phyloP scores from a whole-genome alignment of 768 basidiomycete genomes.

The Pleurotus platypus region DNA sequence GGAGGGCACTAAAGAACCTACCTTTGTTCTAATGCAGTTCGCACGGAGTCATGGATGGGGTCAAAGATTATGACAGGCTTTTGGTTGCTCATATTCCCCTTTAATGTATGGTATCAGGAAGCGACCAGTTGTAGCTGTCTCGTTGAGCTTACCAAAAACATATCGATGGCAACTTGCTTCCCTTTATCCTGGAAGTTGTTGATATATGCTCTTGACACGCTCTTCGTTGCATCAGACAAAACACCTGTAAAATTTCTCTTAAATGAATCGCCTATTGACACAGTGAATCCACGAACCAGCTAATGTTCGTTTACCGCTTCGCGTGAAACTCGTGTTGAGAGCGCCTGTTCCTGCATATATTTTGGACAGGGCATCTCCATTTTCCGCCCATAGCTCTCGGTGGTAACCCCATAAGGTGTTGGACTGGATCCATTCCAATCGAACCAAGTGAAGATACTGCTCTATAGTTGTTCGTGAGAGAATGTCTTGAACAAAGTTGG shows the following conservation, averaged over 20 bases:
- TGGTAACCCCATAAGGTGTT: slow-evolving; percentile 79
- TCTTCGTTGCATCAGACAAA: slow-evolving; percentile 95
- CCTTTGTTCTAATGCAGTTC: slow-evolving; percentile 68
- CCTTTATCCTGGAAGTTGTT: slow-evolving; percentile 96
- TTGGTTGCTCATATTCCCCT: slow-evolving; percentile 94
- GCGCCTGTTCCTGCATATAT: slow-evolving; percentile 95
- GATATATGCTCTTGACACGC: slow-evolving; percentile 92
- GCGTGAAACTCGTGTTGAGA: slow-evolving; percentile 92
- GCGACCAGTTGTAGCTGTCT: background rate
- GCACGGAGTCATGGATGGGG: slow-evolving; percentile 87
- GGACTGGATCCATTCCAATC: slow-evolving; percentile 71
- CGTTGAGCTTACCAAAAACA: slow-evolving; percentile 70
- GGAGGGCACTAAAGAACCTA: slow-evolving; percentile 20
- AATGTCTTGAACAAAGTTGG: slow-evolving; percentile 97
- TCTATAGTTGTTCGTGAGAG: slow-evolving; percentile 79
- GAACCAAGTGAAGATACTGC: slow-evolving; percentile 76
- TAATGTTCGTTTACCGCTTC: slow-evolving; percentile 91
- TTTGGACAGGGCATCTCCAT: slow-evolving; percentile 87
- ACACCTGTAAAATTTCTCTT: slow-evolving; percentile 49
- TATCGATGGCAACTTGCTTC: slow-evolving; percentile 93
- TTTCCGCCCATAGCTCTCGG: slow-evolving; percentile 96
- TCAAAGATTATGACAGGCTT: slow-evolving; percentile 88
- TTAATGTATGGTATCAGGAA: slow-evolving; percentile 10
- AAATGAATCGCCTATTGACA: slow-evolving; percentile 6
- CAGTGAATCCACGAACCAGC: slow-evolving; percentile 48